Evolutionary conservation across 2,329 filamentous ascomycete genomes (phyloP).

Genomic region (Paraphoma sp.): DNA sequence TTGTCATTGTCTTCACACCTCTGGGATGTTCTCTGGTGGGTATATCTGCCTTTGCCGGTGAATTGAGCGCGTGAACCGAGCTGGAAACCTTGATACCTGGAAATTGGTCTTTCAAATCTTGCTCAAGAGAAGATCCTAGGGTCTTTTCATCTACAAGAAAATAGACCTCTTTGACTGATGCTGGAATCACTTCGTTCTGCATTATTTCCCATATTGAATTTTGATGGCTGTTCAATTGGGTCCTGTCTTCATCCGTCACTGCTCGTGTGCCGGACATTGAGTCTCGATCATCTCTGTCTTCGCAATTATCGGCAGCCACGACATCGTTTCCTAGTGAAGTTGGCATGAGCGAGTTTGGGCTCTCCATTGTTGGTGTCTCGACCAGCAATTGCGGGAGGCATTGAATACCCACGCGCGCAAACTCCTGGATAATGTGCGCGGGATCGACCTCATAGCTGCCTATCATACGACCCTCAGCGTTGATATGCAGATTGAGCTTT

Average conservation of each 20-base stretch:
- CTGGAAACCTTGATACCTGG: neutral
- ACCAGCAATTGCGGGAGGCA: neutral
- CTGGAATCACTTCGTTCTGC: neutral
- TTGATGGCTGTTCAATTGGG: neutral
- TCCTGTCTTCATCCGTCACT: neutral
- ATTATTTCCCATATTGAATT: neutral
- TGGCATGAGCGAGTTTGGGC: neutral
- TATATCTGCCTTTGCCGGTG: neutral
- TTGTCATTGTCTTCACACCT: neutral
- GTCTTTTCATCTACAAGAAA: neutral
- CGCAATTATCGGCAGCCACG: neutral
- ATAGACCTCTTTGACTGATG: neutral
- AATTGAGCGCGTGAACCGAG: no score
- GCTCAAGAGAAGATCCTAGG: neutral
- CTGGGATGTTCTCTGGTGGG: neutral
- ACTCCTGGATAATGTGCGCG: neutral
- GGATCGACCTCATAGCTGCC: neutral
- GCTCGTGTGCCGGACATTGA: neutral
- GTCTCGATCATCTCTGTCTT: neutral
- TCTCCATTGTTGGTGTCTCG: neutral
- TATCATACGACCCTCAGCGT: no score
- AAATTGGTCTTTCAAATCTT: neutral
- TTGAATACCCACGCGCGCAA: neutral
- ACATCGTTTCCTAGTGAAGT: neutral
- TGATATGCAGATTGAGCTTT: neutral